Evolutionary conservation across 2,329 filamentous ascomycete species (phyloP).

Genomic region (Calonectria pseudoturangicola): DNA sequence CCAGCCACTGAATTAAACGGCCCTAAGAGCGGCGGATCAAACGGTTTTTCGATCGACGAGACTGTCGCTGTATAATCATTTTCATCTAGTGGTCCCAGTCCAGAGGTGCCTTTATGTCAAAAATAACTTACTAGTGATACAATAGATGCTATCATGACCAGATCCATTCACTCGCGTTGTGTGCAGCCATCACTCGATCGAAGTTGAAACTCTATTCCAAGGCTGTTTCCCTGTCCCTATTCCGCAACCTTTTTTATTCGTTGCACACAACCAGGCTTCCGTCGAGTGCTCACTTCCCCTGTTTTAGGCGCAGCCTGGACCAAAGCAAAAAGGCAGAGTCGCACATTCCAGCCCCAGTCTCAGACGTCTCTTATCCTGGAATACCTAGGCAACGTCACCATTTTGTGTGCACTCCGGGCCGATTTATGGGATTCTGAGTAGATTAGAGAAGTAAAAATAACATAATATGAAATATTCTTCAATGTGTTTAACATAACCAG

Average conservation of each 20-base stretch:
- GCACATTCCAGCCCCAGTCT: constrained; percentile 18
- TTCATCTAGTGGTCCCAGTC: too few relatives aligned
- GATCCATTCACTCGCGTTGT: not conserved
- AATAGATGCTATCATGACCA: not conserved
- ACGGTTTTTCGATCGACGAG: not conserved
- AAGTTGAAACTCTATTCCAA: too few relatives aligned
- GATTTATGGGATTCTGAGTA: not conserved
- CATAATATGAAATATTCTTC: not conserved
- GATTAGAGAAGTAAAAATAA: not conserved
- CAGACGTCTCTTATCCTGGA: constrained; percentile 7
- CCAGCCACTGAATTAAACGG: not conserved
- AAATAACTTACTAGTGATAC: not conserved
- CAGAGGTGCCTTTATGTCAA: not conserved
- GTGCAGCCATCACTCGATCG: too few relatives aligned
- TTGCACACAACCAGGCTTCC: not conserved
- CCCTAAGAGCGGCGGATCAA: not conserved
- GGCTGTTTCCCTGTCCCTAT: not conserved
- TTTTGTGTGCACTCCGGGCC: constrained; percentile 4
- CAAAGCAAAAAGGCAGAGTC: too few relatives aligned
- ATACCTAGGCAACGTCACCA: constrained; percentile 5
- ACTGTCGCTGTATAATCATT: not conserved
- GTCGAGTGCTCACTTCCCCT: constrained; percentile 17
- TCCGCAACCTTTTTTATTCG: not conserved
- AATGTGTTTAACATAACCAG: not conserved
- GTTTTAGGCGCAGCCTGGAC: not conserved